Percentiles rank a stretch among this genome's conserved stretches.
Evolutionary conservation across 306 rosid species (phyloP).

Genomic region (Rosa lucieae): DNA sequence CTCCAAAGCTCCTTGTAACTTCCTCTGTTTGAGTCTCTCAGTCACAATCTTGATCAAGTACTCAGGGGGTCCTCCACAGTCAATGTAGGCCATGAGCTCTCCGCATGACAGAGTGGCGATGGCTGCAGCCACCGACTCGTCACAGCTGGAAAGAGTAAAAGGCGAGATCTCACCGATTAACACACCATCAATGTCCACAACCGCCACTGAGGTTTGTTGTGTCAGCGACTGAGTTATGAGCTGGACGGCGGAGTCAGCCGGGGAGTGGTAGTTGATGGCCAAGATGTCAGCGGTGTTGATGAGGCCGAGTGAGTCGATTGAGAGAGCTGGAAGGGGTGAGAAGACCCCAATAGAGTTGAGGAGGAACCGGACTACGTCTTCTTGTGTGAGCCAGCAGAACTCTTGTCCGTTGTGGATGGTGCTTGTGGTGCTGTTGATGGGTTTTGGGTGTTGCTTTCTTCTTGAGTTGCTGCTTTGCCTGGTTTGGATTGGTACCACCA

Average conservation of each 20-base stretch:
- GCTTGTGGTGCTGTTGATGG: constrained; percentile 21
- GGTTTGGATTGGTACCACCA: constrained; percentile 66
- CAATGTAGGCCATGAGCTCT: constrained; percentile 93
- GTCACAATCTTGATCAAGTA: constrained; percentile 64
- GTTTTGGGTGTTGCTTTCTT: constrained; percentile 64
- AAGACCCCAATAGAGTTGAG: constrained; percentile 79
- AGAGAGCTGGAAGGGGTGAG: constrained; percentile 64
- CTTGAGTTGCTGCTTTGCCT: constrained; percentile 47
- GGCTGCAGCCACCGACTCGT: constrained; percentile 75
- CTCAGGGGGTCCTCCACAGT: constrained; percentile 86
- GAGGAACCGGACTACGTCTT: constrained; percentile 77
- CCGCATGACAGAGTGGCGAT: constrained; percentile 73
- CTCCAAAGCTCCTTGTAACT: constrained; percentile 57
- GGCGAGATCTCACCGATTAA: constrained; percentile 95
- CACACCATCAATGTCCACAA: constrained; percentile 61
- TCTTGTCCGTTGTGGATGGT: constrained; percentile 57
- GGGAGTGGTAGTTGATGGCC: constrained; percentile 72
- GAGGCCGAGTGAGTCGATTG: constrained; percentile 65
- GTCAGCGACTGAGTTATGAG: constrained; percentile 60
- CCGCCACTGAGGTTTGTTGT: constrained; percentile 78
- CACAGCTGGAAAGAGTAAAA: constrained; percentile 71
- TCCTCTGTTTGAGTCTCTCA: constrained; percentile 63
- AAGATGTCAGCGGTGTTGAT: constrained; percentile 50
- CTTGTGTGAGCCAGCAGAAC: constrained; percentile 90
- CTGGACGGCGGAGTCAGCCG: constrained; percentile 63